These are phyloP conservation scores for Simplicillium aogashimaense DNA, from an alignment of 2,329 filamentous ascomycete genomes.

Conservation along the genomic window DNA sequence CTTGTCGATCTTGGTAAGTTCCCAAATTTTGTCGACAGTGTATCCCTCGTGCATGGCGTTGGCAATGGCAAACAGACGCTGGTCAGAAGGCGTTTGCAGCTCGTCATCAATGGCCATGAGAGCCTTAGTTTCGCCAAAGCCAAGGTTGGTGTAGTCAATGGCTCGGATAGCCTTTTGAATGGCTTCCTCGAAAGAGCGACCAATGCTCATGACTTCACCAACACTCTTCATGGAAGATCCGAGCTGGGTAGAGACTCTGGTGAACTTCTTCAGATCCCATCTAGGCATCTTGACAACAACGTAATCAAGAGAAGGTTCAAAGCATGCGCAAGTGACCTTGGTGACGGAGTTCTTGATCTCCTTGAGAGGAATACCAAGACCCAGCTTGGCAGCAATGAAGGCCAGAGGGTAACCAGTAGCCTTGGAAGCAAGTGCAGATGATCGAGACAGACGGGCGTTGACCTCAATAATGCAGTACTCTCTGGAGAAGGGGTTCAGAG, in stretches of 20 bases:
- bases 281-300: conserved; percentile 97
- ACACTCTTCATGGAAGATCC: conserved; percentile 99
- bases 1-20: conserved; percentile 96
- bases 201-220: conserved; percentile 97
- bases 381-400: conserved; percentile 94
- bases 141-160: conserved; percentile 90
- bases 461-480: conserved; percentile 99
- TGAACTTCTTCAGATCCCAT: conserved; percentile 99
- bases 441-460: conserved; percentile 91
- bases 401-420: conserved; percentile 93
- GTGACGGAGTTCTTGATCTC: conserved; percentile 96
- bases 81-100: conserved; percentile 93
- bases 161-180: conserved; percentile 96
- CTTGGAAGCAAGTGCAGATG: conserved; percentile 91
- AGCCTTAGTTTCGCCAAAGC: conserved; percentile 84
- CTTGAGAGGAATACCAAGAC: conserved; percentile 88
- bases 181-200: conserved; percentile 91
- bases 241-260: conserved; percentile 86
- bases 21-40: conserved; percentile 93
- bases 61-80: conserved; percentile 92
- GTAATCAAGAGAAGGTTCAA: conserved; percentile 96
- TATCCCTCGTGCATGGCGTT: conserved; percentile 96
- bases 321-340: conserved; percentile 91
- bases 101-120: conserved; percentile 95
- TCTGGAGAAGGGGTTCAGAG: conserved; percentile 84